These are phyloP conservation scores for Blastobotrys apis DNA, from an alignment of 1,139 yeast genomes.

Conservation along the genomic window DNA sequence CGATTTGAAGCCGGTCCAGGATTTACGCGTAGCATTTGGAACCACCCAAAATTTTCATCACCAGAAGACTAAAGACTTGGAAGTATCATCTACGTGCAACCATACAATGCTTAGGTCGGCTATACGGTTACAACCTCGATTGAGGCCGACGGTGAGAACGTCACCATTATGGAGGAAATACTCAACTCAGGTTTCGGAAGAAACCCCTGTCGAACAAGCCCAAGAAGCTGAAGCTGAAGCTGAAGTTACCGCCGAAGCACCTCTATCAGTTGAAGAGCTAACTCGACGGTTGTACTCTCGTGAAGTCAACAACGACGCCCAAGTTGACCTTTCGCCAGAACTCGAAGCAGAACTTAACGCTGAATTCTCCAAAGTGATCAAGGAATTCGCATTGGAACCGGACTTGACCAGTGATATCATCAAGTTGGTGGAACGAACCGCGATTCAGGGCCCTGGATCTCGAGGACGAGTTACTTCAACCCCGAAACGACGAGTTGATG, in stretches of 20 bases:
- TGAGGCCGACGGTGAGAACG: no score
- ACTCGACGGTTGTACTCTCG: not conserved
- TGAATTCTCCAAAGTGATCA: slow-evolving; percentile 30
- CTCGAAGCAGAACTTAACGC: slow-evolving; percentile 28
- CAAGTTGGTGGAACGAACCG: slow-evolving; percentile 18
- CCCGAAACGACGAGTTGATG: slow-evolving; percentile 14
- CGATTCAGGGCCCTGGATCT: slow-evolving; percentile 18
- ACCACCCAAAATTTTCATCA: not conserved
- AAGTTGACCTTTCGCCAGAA: slow-evolving; percentile 25
- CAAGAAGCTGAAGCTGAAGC: no score
- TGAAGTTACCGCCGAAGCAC: no score
- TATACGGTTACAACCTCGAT: no score
- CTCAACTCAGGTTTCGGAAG: no score
- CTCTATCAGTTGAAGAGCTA: no score
- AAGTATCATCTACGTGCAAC: no score
- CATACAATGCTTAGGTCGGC: no score
- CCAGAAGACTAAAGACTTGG: no score
- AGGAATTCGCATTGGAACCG: slow-evolving; percentile 32
- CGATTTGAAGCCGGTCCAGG: not conserved
- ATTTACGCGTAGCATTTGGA: not conserved
- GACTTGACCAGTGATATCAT: slow-evolving; percentile 25
- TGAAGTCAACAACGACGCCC: not conserved
- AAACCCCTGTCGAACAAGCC: no score
- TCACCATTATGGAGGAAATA: no score
- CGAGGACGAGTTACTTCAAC: slow-evolving; percentile 12